These are phyloP conservation scores for Setomelanomma holmii DNA, from an alignment of 2,329 filamentous ascomycete genomes.

Conservation along the genomic window DNA sequence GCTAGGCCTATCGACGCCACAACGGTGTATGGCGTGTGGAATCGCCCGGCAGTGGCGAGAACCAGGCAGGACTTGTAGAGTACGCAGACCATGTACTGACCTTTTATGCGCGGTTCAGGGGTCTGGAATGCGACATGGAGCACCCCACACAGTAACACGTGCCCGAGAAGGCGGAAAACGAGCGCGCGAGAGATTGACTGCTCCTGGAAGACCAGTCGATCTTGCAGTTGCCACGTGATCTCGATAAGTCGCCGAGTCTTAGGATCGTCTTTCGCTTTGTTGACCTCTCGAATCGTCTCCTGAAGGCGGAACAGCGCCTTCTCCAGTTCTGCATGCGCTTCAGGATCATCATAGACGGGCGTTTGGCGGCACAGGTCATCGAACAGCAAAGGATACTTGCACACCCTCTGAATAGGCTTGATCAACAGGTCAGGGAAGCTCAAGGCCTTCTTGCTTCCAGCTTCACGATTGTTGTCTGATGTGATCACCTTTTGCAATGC, in stretches of 20 bases:
- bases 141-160: slow-evolving; percentile 80
- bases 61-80: slow-evolving; percentile 84
- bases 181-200: slow-evolving; percentile 52
- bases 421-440: slow-evolving; percentile 87
- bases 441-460: slow-evolving; percentile 74
- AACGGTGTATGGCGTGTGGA: slow-evolving; percentile 73
- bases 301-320: slow-evolving; percentile 74
- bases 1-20: slow-evolving; percentile 75
- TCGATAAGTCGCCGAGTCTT: slow-evolving; percentile 73
- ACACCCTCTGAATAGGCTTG: slow-evolving; percentile 94
- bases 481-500: slow-evolving; percentile 77
- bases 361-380: slow-evolving; percentile 83
- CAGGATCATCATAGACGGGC: slow-evolving; percentile 83
- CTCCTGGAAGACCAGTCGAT: slow-evolving; percentile 76
- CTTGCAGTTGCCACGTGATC: slow-evolving; percentile 84
- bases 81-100: slow-evolving; percentile 83
- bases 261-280: slow-evolving; percentile 80
- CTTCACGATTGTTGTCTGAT: slow-evolving; percentile 69
- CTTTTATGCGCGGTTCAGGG: slow-evolving; percentile 66
- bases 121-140: slow-evolving; percentile 85
- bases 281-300: slow-evolving; percentile 79
- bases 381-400: slow-evolving; percentile 89
- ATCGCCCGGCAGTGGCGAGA: slow-evolving; percentile 71
- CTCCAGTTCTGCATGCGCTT: slow-evolving; percentile 80
- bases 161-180: slow-evolving; percentile 79